phyloP scores from a whole-genome alignment of 768 basidiomycete species.

The Russula lepida region DNA sequence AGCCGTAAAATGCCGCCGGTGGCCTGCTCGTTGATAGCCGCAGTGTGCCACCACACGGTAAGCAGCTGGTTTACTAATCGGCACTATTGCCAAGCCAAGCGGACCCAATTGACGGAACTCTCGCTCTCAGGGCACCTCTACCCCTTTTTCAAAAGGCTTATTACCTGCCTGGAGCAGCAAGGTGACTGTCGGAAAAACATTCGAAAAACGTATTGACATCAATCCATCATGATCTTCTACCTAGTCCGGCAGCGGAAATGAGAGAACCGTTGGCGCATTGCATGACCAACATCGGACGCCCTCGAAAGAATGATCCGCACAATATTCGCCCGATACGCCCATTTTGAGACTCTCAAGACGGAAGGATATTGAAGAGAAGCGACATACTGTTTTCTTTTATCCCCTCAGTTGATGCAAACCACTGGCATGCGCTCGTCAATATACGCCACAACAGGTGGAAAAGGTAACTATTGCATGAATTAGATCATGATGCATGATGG shows the following conservation, averaged over 20 bases:
- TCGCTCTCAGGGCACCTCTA: not conserved
- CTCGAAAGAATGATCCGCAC: not conserved
- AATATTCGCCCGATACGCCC: not conserved
- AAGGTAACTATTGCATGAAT: not conserved
- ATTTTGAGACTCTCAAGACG: not conserved
- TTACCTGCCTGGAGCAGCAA: not conserved
- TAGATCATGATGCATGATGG: not conserved
- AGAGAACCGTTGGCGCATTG: constrained; percentile 11
- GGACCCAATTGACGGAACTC: not conserved
- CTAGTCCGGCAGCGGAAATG: constrained; percentile 5
- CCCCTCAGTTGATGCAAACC: not conserved
- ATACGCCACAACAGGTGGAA: not conserved
- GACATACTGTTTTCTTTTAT: not conserved
- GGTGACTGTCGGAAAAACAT: constrained; percentile 1
- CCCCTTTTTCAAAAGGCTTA: constrained; percentile 6
- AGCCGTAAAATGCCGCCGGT: constrained; percentile 1
- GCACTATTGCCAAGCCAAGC: constrained; percentile 7
- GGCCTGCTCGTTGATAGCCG: constrained; percentile 4
- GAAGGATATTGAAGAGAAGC: not conserved
- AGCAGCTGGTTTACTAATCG: constrained; percentile 7
- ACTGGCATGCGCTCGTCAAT: constrained; percentile 3
- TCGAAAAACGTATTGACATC: constrained; percentile 6
- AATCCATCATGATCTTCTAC: not conserved
- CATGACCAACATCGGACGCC: not conserved
- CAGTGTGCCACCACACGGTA: constrained; percentile 6